Evolutionary conservation across 2,329 filamentous ascomycete genomes (phyloP), one percentile per base, ranked within the genome.

Genomic region (Xenoacremonium recifei): DNA sequence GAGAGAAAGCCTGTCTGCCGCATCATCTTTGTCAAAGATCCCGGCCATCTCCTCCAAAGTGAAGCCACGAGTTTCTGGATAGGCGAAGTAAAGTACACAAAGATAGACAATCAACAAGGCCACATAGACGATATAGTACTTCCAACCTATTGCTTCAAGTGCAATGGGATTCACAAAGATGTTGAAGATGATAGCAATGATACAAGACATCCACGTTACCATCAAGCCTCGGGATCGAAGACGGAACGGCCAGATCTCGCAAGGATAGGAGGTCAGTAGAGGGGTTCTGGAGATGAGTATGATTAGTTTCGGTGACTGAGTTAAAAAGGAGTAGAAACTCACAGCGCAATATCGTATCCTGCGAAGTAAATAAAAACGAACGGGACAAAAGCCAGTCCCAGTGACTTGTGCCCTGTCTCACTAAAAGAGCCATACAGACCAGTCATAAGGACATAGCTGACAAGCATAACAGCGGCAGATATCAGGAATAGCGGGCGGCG

Each of bases 241-340:
- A 1, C 72, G 68, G 55, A 75, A 83, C 3, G 78, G 78, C 63
- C 77, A 80, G 1, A 82, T 58, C 47, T 82, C 78, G 25, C 80
- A 65, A 3, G 80, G 68, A 60, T 78, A 81, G 0, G 58, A 53
- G 11, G 63, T 46, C 0, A 66, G 54, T 0, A 69, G 55, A 0
- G 64, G 61, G 0, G 60, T 62, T 37, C 59, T 66, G 2, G 58
- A n/a, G n/a, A n/a, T n/a, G n/a, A n/a, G n/a, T n/a, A n/a, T n/a
- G n/a, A n/a, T n/a, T n/a, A n/a, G n/a, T n/a, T n/a, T n/a, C n/a
- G n/a, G n/a, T n/a, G n/a, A n/a, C n/a, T n/a, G n/a, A n/a, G n/a
- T n/a, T n/a, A n/a, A n/a, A n/a, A n/a, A n/a, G n/a, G n/a, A n/a
- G n/a, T n/a, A n/a, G n/a, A n/a, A n/a, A n/a, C n/a, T n/a, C n/a